phyloP scores from a whole-genome alignment of 2,329 filamentous ascomycete genomes.

The Xylaria digitata region DNA sequence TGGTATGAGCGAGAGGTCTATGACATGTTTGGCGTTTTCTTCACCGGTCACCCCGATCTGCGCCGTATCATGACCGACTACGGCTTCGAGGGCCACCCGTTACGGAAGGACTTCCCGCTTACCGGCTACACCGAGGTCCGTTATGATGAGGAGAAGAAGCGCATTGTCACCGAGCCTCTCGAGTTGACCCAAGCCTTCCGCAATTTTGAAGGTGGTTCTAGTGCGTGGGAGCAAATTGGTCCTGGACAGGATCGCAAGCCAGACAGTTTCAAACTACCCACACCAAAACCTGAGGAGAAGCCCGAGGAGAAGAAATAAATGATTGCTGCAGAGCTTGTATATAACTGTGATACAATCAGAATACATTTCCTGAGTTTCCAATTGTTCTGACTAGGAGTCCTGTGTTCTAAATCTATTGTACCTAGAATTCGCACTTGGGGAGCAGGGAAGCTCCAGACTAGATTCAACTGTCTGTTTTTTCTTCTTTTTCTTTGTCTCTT shows the following conservation, averaged over 20 bases:
- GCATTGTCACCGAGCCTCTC: slow-evolving; percentile 96
- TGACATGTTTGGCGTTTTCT: slow-evolving; percentile 97
- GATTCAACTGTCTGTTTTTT: not conserved
- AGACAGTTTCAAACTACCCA: slow-evolving; percentile 92
- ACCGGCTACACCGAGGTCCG: slow-evolving; percentile 98
- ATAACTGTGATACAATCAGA: slow-evolving; percentile 49
- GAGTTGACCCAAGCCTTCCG: slow-evolving; percentile 98
- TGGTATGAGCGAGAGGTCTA: slow-evolving; percentile 99
- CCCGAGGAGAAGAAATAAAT: slow-evolving; percentile 92
- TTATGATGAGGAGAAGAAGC: slow-evolving; percentile 99
- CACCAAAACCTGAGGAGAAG: slow-evolving; percentile 93
- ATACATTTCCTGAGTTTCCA: slow-evolving; percentile 31
- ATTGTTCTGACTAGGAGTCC: not conserved
- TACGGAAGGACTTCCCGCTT: slow-evolving; percentile 97
- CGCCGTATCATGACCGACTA: slow-evolving; percentile 99
- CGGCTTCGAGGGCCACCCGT: slow-evolving; percentile 95
- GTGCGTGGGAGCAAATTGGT: slow-evolving; percentile 74
- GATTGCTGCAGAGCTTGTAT: slow-evolving; percentile 45
- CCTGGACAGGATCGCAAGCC: slow-evolving; percentile 82
- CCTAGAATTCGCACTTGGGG: not conserved
- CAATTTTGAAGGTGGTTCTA: slow-evolving; percentile 92
- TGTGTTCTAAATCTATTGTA: not conserved
- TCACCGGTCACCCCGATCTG: slow-evolving; percentile 92
- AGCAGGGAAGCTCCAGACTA: not conserved
- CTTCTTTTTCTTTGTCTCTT: not conserved